These are phyloP conservation scores for Emydomyces testavorans DNA, from an alignment of 2,329 filamentous ascomycete genomes.

Conservation along the genomic window DNA sequence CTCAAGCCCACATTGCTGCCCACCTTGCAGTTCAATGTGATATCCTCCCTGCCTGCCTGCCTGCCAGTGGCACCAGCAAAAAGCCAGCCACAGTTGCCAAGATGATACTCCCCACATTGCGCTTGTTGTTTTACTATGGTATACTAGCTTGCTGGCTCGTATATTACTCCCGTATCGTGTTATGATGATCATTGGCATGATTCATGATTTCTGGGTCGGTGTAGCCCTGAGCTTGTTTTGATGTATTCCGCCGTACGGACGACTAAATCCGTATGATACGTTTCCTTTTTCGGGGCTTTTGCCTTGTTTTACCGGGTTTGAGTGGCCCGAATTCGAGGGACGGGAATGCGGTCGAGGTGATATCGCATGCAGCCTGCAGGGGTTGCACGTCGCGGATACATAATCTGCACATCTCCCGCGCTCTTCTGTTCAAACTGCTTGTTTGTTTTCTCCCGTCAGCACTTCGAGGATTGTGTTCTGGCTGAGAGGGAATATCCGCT, in stretches of 20 bases:
- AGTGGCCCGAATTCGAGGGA: background rate
- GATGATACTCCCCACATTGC: background rate
- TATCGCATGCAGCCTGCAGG: background rate
- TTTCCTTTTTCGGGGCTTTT: conserved; percentile 3
- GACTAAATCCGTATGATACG: background rate
- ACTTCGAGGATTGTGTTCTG: background rate
- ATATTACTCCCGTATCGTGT: conserved; percentile 1
- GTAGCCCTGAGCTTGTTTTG: background rate
- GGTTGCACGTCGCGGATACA: conserved; percentile 7
- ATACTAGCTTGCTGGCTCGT: background rate
- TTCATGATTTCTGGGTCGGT: conserved; percentile 1
- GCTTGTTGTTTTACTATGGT: background rate
- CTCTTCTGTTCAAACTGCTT: conserved; percentile 1
- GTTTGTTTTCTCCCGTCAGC: conserved; percentile 5
- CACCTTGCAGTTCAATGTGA: too few relatives aligned
- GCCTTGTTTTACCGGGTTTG: background rate
- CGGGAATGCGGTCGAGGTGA: background rate
- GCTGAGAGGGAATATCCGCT: conserved; percentile 33
- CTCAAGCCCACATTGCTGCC: too few relatives aligned
- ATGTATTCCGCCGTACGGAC: background rate
- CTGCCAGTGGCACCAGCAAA: conserved; percentile 6
- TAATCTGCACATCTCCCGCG: conserved; percentile 12
- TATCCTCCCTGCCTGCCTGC: background rate
- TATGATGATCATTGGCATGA: background rate
- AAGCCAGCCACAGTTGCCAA: conserved; percentile 1